Conservation (phyloP, 2,329 filamentous ascomycete species). For the Colletotrichum sp. region DNA sequence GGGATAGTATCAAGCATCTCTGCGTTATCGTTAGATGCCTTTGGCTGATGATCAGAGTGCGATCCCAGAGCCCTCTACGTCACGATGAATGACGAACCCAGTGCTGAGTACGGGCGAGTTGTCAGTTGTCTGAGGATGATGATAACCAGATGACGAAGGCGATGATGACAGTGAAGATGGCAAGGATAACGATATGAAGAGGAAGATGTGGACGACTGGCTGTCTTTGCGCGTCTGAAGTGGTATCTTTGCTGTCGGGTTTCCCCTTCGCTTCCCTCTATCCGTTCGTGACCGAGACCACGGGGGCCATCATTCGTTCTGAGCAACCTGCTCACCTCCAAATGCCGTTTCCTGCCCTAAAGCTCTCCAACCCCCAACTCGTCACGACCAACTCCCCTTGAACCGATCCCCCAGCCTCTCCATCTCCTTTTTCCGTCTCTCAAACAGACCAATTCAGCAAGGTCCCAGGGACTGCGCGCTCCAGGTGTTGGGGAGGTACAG, state of each 20-base stretch:
- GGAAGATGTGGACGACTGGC: neutral
- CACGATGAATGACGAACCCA: neutral
- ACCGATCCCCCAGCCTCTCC: neutral
- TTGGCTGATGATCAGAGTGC: neutral
- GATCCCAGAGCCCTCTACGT: neutral
- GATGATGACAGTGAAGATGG: neutral
- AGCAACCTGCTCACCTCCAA: neutral
- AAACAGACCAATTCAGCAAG: neutral
- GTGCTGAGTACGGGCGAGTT: neutral
- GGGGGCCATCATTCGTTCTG: neutral
- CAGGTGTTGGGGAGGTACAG: neutral
- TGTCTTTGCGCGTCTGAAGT: neutral
- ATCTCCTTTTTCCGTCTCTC: neutral
- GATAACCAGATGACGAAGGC: neutral
- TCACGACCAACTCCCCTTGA: neutral
- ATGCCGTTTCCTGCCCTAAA: fast-evolving
- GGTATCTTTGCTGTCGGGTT: neutral
- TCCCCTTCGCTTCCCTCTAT: neutral
- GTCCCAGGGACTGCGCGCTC: neutral
- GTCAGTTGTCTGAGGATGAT: neutral
- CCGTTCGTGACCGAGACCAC: neutral
- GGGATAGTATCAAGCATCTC: fast-evolving
- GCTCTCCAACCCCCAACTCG: neutral
- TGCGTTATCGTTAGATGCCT: neutral
- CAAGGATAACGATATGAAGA: neutral